These are phyloP conservation scores for Solanum hybrid DNA, from an alignment of 305 asterid species.

Conservation along the genomic window DNA sequence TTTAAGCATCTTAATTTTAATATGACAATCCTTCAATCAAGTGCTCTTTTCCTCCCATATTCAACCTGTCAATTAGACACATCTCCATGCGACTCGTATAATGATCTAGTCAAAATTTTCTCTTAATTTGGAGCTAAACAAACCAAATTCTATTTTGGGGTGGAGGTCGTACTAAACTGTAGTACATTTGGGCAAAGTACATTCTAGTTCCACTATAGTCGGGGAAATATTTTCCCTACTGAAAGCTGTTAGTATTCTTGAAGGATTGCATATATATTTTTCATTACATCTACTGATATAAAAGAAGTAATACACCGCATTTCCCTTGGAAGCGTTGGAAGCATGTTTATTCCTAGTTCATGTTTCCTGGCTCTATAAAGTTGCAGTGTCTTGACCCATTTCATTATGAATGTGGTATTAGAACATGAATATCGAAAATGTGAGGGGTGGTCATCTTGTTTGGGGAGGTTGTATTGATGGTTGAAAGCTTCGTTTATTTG, in stretches of 20 bases:
- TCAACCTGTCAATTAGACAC: not conserved
- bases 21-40: not conserved
- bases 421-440: not conserved
- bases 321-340: not conserved
- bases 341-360: not conserved
- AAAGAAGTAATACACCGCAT: not conserved
- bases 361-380: not conserved
- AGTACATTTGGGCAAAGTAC: not conserved
- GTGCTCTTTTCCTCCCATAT: not conserved
- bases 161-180: not conserved
- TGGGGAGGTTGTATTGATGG: not conserved
- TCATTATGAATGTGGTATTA: not conserved
- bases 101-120: not conserved
- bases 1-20: not conserved
- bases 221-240: not conserved
- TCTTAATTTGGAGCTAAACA: not conserved
- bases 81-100: not conserved
- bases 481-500: not conserved
- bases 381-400: not conserved
- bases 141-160: not conserved
- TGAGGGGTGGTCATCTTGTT: not conserved
- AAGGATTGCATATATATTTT: not conserved
- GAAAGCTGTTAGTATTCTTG: not conserved
- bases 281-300: not conserved
- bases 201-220: not conserved